Conservation (phyloP, 345 rosid genomes). For the Eucalyptus camaldulensis region DNA sequence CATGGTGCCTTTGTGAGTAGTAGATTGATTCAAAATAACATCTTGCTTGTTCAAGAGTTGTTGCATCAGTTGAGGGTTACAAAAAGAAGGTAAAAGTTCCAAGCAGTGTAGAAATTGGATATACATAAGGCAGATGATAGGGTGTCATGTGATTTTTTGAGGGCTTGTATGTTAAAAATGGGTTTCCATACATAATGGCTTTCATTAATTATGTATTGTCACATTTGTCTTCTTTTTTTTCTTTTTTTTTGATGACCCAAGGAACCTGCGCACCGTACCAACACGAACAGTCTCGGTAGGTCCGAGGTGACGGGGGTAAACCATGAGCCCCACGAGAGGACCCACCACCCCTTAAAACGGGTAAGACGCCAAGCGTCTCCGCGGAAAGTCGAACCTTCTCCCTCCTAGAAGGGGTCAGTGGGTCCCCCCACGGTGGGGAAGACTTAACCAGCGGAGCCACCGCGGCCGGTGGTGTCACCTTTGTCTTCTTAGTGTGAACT, state of each 20-base stretch:
- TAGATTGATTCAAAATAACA: neutral
- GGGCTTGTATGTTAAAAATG: neutral
- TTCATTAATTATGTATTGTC: neutral
- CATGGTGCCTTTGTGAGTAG: neutral
- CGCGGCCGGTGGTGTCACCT: neutral
- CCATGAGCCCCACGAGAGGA: too few relatives aligned
- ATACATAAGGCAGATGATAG: neutral
- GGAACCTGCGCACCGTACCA: too few relatives aligned
- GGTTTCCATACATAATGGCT: too few relatives aligned
- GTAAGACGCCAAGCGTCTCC: too few relatives aligned
- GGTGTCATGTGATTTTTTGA: neutral
- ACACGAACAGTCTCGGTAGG: too few relatives aligned
- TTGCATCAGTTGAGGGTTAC: neutral
- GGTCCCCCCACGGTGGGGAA: too few relatives aligned
- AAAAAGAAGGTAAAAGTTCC: neutral
- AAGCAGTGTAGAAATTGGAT: neutral
- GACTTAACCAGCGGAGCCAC: too few relatives aligned
- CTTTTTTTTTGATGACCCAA: too few relatives aligned
- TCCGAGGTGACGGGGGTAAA: too few relatives aligned
- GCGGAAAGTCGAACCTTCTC: too few relatives aligned
- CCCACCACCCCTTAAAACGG: too few relatives aligned
- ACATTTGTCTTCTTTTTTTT: neutral
- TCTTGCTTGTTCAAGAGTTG: neutral
- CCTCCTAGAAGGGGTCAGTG: too few relatives aligned
- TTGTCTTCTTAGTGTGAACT: neutral